Percentiles rank a stretch among this genome's conserved stretches.
Conservation (phyloP, 2,329 filamentous ascomycete species). For the Arthrobotrys musiformis region DNA sequence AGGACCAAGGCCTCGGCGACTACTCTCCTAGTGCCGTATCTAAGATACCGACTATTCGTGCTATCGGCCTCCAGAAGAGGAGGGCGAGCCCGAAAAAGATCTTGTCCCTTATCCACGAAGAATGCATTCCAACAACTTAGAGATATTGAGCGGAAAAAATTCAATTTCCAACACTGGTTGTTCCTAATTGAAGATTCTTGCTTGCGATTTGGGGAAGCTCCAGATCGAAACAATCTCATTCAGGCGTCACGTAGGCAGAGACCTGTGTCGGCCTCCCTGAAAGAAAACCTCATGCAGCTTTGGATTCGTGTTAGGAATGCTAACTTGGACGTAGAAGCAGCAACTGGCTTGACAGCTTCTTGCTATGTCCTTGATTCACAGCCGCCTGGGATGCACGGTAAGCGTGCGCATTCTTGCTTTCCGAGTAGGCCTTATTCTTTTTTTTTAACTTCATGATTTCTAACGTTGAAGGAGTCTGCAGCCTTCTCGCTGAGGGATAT, state of each 20-base stretch:
- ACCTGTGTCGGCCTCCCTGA: background rate
- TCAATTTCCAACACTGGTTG: slow-evolving; percentile 9
- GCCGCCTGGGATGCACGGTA: slow-evolving; percentile 28
- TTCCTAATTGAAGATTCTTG: slow-evolving; percentile 17
- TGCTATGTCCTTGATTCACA: slow-evolving; percentile 19
- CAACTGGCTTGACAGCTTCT: background rate
- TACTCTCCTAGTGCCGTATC: background rate
- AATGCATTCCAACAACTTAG: slow-evolving; percentile 20
- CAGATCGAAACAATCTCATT: slow-evolving; percentile 7
- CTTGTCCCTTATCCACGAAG: background rate
- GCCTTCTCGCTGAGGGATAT: slow-evolving; percentile 1
- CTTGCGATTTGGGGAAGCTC: background rate
- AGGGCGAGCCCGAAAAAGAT: background rate
- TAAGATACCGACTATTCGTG: background rate
- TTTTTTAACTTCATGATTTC: background rate
- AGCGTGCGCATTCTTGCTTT: background rate
- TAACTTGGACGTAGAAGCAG: background rate
- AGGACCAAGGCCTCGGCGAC: background rate
- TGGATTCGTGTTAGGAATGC: background rate
- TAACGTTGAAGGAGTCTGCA: background rate
- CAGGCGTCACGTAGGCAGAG: background rate
- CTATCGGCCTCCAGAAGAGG: background rate
- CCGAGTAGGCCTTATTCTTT: background rate
- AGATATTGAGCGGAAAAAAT: background rate
- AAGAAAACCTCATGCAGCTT: background rate